phyloP scores from a whole-genome alignment of 225 moss, liverwort and hornwort species.

The Straminergon stramineum region DNA sequence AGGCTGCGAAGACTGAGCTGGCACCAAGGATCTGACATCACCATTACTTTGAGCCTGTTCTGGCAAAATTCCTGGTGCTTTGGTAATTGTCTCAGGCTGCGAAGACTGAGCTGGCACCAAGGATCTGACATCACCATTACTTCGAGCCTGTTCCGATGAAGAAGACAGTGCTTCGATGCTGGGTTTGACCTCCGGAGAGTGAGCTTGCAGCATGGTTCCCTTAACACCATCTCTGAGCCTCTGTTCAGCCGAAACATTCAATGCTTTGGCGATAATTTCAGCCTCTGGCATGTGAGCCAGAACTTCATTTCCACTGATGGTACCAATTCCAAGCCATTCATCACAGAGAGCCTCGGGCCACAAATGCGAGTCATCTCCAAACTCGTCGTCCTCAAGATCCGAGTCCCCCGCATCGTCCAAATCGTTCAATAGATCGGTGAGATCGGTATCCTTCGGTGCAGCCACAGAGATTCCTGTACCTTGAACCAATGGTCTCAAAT shows the following conservation, averaged over 20 bases:
- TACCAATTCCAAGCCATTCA: not conserved
- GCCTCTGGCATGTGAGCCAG: not conserved
- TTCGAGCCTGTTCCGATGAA: not conserved
- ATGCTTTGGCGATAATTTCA: not conserved
- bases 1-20: not conserved
- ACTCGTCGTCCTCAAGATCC: conserved; percentile 8
- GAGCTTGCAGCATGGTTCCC: not conserved
- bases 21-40: not conserved
- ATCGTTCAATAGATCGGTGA: conserved; percentile 20
- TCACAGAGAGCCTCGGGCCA: not conserved
- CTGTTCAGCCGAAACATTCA: not conserved
- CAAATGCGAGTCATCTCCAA: not conserved
- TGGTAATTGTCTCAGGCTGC: not conserved
- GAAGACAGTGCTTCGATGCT: not conserved
- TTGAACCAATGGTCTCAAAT: not conserved
- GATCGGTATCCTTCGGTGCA: conserved; percentile 10
- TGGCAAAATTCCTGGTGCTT: not conserved
- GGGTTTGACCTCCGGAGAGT: not conserved
- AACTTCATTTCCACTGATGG: not conserved
- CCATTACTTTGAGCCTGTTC: not conserved
- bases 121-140: not conserved
- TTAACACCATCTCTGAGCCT: not conserved
- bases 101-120: not conserved
- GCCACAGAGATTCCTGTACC: not conserved
- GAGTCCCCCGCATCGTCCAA: conserved; percentile 13